phyloP scores from a whole-genome alignment of 768 basidiomycete genomes.

The Boletus reticulatus region DNA sequence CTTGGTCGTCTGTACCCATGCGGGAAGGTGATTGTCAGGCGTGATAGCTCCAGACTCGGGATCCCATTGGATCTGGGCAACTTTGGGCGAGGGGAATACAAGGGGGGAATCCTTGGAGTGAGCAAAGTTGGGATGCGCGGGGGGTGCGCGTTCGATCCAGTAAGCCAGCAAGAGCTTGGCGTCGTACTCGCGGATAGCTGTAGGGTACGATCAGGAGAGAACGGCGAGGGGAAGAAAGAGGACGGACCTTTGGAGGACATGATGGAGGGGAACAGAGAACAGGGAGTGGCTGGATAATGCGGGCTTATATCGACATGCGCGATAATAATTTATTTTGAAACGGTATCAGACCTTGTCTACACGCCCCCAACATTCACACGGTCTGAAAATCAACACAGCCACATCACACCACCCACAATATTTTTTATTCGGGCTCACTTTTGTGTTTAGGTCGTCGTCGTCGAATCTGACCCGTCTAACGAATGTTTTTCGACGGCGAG shows the following conservation, averaged over 20 bases:
- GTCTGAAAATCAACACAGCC: conserved; percentile 28
- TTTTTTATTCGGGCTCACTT: not conserved
- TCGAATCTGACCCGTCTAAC: too few relatives aligned
- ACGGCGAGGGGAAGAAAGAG: not conserved
- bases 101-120: conserved; percentile 39
- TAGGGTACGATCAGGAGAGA: conserved; percentile 2
- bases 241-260: conserved; percentile 35
- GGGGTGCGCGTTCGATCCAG: conserved; percentile 91
- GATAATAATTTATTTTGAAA: conserved; percentile 19
- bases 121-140: conserved; percentile 62
- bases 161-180: conserved; percentile 97
- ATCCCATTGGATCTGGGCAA: conserved; percentile 90
- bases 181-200: conserved; percentile 95
- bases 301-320: conserved; percentile 17
- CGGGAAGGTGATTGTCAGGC: conserved; percentile 58
- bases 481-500: too few relatives aligned
- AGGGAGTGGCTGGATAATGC: not conserved
- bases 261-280: conserved; percentile 17
- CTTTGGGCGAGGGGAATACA: conserved; percentile 67
- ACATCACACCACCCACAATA: conserved; percentile 11
- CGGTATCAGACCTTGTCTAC: conserved; percentile 24
- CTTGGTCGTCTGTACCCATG: conserved; percentile 81
- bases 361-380: conserved; percentile 31
- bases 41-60: conserved; percentile 60
- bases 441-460: not conserved